These are phyloP conservation scores for Penicillium nordicum DNA, from an alignment of 2,329 filamentous ascomycete species.

Conservation along the genomic window DNA sequence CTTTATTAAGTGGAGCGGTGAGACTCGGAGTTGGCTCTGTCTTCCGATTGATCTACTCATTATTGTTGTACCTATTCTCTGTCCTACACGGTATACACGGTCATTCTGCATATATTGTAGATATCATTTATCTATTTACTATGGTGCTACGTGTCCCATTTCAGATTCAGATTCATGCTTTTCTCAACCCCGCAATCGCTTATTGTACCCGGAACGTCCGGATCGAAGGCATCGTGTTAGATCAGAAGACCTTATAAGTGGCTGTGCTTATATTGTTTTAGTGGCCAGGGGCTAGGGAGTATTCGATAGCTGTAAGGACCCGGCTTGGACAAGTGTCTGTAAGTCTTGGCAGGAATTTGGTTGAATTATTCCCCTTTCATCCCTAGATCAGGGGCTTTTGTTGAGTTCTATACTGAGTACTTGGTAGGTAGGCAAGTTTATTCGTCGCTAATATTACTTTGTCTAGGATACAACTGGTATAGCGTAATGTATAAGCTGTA, in stretches of 20 bases:
- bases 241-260: constrained; percentile 4
- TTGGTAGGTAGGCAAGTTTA: not conserved
- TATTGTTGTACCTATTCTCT: not conserved
- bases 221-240: not conserved
- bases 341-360: constrained; percentile 1
- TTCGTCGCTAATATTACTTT: not conserved
- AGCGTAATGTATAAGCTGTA: not conserved
- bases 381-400: not conserved
- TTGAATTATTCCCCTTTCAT: not conserved
- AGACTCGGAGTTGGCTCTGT: constrained; percentile 7
- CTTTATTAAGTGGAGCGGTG: constrained; percentile 17
- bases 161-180: not conserved
- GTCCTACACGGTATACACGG: constrained; percentile 1
- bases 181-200: constrained; percentile 5
- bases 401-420: not conserved
- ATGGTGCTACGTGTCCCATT: constrained; percentile 3
- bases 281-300: not conserved
- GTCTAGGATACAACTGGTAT: not conserved
- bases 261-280: not conserved
- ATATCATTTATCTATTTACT: not conserved
- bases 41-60: constrained; percentile 4
- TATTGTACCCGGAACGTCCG: not conserved
- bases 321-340: not conserved
- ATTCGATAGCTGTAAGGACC: constrained; percentile 5
- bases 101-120: not conserved